Conservation (phyloP, 208 protist genomes). For the Strigomonas galati region DNA sequence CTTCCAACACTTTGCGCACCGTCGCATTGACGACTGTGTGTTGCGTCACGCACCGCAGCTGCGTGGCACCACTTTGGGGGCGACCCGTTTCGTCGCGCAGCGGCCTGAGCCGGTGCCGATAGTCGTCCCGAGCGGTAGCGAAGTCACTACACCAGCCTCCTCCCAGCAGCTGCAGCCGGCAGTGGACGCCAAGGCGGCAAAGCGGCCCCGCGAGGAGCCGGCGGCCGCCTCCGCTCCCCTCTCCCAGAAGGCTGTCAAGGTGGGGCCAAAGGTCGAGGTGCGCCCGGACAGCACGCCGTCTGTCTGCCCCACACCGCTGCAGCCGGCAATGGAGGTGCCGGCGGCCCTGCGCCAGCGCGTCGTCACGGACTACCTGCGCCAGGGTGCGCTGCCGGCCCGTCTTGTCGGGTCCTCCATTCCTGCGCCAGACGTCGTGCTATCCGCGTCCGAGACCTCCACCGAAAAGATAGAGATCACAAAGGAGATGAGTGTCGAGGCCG, state of each 20-base stretch:
- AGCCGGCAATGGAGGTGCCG: slow-evolving; percentile 59
- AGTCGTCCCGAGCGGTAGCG: not conserved
- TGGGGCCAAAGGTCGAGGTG: not conserved
- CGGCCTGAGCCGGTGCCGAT: not conserved
- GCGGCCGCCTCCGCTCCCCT: not conserved
- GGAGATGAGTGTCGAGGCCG: slow-evolving; percentile 33
- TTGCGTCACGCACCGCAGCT: slow-evolving; percentile 48
- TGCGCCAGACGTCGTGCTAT: slow-evolving; percentile 18
- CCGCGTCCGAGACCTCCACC: not conserved
- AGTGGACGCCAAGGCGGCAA: not conserved
- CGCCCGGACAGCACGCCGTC: slow-evolving; percentile 8
- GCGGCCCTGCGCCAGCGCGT: slow-evolving; percentile 46
- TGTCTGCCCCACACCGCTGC: slow-evolving; percentile 44
- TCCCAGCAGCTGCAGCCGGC: not conserved
- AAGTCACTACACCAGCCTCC: not conserved
- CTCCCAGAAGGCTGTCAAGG: not conserved
- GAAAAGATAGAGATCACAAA: slow-evolving; percentile 8
- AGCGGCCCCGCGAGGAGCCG: not conserved
- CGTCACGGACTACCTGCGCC: slow-evolving; percentile 57
- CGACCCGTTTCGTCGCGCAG: slow-evolving; percentile 12
- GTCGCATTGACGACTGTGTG: slow-evolving; percentile 77
- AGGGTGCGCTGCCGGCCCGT: slow-evolving; percentile 45
- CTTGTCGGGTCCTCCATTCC: slow-evolving; percentile 35
- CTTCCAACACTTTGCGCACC: slow-evolving; percentile 76
- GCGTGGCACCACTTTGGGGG: slow-evolving; percentile 57